Percentiles rank a stretch among this genome's conserved stretches.
Evolutionary conservation across 1,284 basidiomycete species (phyloP).

Genomic region (Ceratobasidium sp.): DNA sequence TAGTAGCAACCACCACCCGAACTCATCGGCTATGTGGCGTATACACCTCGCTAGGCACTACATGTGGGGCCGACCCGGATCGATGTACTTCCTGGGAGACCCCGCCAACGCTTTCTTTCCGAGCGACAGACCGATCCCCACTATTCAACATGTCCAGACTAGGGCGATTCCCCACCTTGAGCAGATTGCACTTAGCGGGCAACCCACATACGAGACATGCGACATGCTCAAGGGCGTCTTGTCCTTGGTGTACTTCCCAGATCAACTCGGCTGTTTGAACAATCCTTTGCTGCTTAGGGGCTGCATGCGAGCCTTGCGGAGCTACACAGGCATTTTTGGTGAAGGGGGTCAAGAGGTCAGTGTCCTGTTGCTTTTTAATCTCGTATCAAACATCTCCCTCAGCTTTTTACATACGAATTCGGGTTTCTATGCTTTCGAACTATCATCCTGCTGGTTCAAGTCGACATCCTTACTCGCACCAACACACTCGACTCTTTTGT

Average conservation of each 20-base stretch:
- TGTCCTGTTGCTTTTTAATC: background rate
- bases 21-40: too few species aligned
- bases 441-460: background rate
- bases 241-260: background rate
- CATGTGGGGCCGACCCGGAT: too few species aligned
- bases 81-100: too few species aligned
- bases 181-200: background rate
- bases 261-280: background rate
- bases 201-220: background rate
- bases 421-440: conserved; percentile 8
- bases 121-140: background rate
- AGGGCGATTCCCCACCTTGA: background rate
- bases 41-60: too few species aligned
- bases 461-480: background rate
- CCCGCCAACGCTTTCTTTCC: conserved; percentile 18
- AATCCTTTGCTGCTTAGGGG: background rate
- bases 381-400: too few species aligned
- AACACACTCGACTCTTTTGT: background rate
- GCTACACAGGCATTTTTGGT: background rate
- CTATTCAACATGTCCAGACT: background rate
- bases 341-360: background rate
- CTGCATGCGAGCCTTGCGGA: background rate
- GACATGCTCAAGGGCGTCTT: background rate
- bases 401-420: conserved; percentile 5
- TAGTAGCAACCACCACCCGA: too few species aligned